A percentile compares a stretch with the other conserved stretches of the same genome.
Conservation (phyloP, 2,329 filamentous ascomycete species). For the Phaeomoniella chlamydospora region DNA sequence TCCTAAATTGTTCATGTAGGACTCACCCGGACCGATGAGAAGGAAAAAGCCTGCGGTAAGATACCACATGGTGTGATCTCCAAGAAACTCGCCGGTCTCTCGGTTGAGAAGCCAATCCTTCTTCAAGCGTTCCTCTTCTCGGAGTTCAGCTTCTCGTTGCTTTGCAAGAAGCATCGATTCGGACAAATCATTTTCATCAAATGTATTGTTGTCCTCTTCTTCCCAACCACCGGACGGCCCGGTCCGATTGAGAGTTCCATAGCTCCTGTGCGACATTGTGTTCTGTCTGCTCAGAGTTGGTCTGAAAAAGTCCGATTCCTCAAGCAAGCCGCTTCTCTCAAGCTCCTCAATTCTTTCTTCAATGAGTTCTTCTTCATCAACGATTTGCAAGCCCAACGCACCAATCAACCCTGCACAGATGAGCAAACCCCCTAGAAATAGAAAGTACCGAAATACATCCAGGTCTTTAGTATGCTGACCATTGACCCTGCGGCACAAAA, state of each 20-base stretch:
- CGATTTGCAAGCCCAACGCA: constrained; percentile 57
- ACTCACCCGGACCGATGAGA: constrained; percentile 87
- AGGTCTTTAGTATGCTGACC: constrained; percentile 44
- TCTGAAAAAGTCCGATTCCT: constrained; percentile 59
- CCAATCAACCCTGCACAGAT: constrained; percentile 58
- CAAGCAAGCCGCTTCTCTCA: constrained; percentile 73
- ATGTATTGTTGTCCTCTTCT: constrained; percentile 16
- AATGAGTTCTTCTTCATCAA: constrained; percentile 76
- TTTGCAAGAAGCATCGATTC: constrained; percentile 22
- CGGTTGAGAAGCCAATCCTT: constrained; percentile 87
- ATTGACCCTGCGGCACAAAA: constrained; percentile 53
- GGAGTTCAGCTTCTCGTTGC: constrained; percentile 27
- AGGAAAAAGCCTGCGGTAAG: constrained; percentile 84
- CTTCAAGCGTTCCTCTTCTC: constrained; percentile 50
- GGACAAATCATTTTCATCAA: constrained; percentile 29
- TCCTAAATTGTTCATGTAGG: constrained; percentile 94
- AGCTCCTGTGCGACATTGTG: constrained; percentile 16
- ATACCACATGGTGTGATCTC: constrained; percentile 90
- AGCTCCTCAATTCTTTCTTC: constrained; percentile 81
- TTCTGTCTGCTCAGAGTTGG: constrained; percentile 22
- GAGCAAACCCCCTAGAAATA: constrained; percentile 67
- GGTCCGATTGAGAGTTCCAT: constrained; percentile 24
- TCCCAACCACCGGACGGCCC: constrained; percentile 18
- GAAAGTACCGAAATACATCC: constrained; percentile 72
- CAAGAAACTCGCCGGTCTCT: constrained; percentile 72